These are phyloP conservation scores for Thelonectria rubi DNA, from an alignment of 2,329 filamentous ascomycete species.

Conservation along the genomic window DNA sequence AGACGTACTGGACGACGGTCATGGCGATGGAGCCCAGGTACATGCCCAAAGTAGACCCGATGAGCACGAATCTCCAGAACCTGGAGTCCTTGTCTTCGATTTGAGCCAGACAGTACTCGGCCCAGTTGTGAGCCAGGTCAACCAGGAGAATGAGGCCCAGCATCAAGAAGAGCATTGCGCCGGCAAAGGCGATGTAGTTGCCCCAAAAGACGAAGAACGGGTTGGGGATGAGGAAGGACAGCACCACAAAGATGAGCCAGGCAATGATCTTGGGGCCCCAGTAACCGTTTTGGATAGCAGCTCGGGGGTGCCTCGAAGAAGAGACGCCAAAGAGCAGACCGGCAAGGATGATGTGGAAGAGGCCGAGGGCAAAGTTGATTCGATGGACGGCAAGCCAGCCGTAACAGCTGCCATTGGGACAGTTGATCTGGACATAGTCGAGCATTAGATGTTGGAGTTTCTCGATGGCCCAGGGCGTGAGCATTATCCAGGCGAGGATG, in stretches of 20 bases:
- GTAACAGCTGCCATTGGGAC: slow-evolving; percentile 88
- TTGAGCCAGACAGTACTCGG: slow-evolving; percentile 92
- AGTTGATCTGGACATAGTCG: slow-evolving; percentile 96
- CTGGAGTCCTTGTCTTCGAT: slow-evolving; percentile 90
- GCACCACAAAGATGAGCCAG: slow-evolving; percentile 86
- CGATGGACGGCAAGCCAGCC: slow-evolving; percentile 97
- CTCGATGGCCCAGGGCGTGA: slow-evolving; percentile 97
- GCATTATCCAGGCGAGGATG: slow-evolving; percentile 98
- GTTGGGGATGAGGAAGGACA: slow-evolving; percentile 96
- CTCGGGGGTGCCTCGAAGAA: slow-evolving; percentile 86
- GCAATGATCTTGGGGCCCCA: slow-evolving; percentile 96
- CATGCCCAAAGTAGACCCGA: slow-evolving; percentile 94
- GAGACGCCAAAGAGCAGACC: slow-evolving; percentile 86
- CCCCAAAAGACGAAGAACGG: slow-evolving; percentile 95
- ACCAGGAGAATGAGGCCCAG: slow-evolving; percentile 92
- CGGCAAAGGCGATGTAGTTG: slow-evolving; percentile 88
- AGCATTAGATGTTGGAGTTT: slow-evolving; percentile 92
- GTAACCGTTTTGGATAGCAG: slow-evolving; percentile 94
- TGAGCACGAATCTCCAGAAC: slow-evolving; percentile 85
- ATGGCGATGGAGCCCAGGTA: slow-evolving; percentile 90
- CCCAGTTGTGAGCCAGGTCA: slow-evolving; percentile 96
- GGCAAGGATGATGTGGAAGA: slow-evolving; percentile 91
- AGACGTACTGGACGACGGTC: slow-evolving; percentile 97
- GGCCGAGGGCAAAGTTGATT: slow-evolving; percentile 95
- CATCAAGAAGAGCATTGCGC: slow-evolving; percentile 92